A percentile compares a stretch with the other conserved stretches of the same genome.
Evolutionary conservation across 768 basidiomycete species (phyloP).

Genomic region (Kondoa subrosea): DNA sequence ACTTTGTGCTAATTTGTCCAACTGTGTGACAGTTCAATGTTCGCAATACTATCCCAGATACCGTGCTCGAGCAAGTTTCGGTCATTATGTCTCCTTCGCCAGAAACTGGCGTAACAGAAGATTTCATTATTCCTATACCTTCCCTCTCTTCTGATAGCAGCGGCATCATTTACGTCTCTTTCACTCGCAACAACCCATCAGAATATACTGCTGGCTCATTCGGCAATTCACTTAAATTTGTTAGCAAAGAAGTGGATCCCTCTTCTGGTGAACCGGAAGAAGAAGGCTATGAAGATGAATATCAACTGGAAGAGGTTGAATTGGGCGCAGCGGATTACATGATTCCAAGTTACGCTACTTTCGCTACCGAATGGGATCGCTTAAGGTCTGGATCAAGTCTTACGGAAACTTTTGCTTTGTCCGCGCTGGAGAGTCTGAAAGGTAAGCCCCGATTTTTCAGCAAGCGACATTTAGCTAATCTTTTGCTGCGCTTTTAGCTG

Average conservation of each 20-base stretch:
- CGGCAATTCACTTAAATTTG: conserved; percentile 76
- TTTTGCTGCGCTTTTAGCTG: conserved; percentile 41
- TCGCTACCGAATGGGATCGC: conserved; percentile 89
- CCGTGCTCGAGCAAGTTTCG: conserved; percentile 81
- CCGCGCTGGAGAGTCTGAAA: conserved; percentile 82
- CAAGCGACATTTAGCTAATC: conserved; percentile 2
- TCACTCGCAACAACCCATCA: conserved; percentile 61
- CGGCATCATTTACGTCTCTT: conserved; percentile 81
- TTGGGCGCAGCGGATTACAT: conserved; percentile 88
- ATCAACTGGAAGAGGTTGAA: conserved; percentile 90
- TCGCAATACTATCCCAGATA: conserved; percentile 88
- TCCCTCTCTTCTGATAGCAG: conserved; percentile 56
- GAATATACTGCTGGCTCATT: conserved; percentile 70
- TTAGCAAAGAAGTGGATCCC: conserved; percentile 95
- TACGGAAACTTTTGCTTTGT: conserved; percentile 84
- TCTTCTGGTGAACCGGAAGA: conserved; percentile 87
- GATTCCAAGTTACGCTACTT: conserved; percentile 80
- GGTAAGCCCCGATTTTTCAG: conserved; percentile 40
- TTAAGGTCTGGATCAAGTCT: conserved; percentile 56
- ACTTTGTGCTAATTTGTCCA: conserved; percentile 14
- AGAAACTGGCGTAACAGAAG: conserved; percentile 63
- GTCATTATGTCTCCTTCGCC: conserved; percentile 76
- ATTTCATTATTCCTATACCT: conserved; percentile 77
- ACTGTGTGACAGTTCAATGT: conserved; percentile 61
- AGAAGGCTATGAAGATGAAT: conserved; percentile 98